These are phyloP conservation scores for Blastobotrys petasosporus DNA, from an alignment of 1,139 yeast genomes.

Conservation along the genomic window DNA sequence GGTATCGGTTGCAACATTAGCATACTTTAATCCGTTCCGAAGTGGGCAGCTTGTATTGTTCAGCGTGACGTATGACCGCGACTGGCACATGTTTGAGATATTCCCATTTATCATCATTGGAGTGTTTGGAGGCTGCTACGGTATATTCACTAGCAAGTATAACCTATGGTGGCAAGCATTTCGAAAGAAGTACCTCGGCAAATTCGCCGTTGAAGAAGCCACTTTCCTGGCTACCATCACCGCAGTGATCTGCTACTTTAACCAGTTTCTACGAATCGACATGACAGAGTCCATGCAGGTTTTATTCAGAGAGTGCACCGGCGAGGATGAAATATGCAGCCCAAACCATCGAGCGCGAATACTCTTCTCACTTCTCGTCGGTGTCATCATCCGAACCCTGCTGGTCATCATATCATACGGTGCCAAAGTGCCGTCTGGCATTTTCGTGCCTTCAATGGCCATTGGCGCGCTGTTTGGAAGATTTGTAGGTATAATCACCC, in stretches of 20 bases:
- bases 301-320: constrained; percentile 77
- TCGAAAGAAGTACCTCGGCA: constrained; percentile 60
- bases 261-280: constrained; percentile 71
- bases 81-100: constrained; percentile 84
- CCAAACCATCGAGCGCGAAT: constrained; percentile 19
- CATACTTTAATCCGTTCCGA: constrained; percentile 77
- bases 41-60: constrained; percentile 92
- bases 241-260: constrained; percentile 74
- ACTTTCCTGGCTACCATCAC: constrained; percentile 61
- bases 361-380: constrained; percentile 53
- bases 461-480: constrained; percentile 94
- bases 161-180: constrained; percentile 75
- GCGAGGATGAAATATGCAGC: constrained; percentile 28
- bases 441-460: constrained; percentile 95
- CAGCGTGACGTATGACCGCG: constrained; percentile 75
- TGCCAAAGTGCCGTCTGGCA: constrained; percentile 90
- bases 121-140: constrained; percentile 85
- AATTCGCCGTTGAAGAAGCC: constrained; percentile 65
- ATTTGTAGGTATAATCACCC: constrained; percentile 66
- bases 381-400: constrained; percentile 64
- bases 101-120: constrained; percentile 78
- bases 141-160: constrained; percentile 71
- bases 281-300: constrained; percentile 96
- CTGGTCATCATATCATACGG: constrained; percentile 85
- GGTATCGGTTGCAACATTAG: constrained; percentile 73